Conservation (phyloP, 2,329 filamentous ascomycete genomes). For the Epichloe uncinata region DNA sequence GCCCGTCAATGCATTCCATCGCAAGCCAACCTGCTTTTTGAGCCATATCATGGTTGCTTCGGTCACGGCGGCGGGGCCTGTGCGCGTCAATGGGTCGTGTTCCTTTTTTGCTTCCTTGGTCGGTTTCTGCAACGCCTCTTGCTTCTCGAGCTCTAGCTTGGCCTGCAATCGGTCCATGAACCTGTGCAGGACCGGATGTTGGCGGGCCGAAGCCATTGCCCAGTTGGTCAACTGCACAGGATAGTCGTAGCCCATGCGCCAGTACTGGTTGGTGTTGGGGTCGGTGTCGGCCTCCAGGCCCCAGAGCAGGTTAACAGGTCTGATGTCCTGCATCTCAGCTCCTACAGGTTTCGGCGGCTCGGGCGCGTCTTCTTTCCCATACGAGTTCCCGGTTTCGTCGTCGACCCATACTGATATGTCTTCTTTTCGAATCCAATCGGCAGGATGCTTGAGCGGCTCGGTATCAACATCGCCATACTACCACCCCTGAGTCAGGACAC, state of each 20-base stretch:
- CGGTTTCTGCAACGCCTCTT: conserved; percentile 1
- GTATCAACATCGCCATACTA: conserved; percentile 14
- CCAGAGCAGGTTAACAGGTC: conserved; percentile 12
- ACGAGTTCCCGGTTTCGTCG: conserved; percentile 7
- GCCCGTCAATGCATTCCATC: conserved; percentile 13
- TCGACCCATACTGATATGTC: conserved; percentile 12
- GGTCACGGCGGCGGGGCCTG: conserved; percentile 14
- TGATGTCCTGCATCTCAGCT: background rate
- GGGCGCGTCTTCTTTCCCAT: conserved; percentile 4
- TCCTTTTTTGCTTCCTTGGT: background rate
- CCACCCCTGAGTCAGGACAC: background rate
- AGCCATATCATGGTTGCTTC: conserved; percentile 11
- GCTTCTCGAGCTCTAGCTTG: conserved; percentile 5
- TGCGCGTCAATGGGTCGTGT: conserved; percentile 11
- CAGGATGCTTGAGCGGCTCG: conserved; percentile 12
- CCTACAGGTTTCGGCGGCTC: background rate
- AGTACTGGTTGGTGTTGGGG: conserved; percentile 10
- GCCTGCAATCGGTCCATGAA: conserved; percentile 11
- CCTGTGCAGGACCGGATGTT: conserved; percentile 10
- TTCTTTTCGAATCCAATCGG: conserved; percentile 9
- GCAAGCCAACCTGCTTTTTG: conserved; percentile 8
- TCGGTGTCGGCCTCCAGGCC: conserved; percentile 14
- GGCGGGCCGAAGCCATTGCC: conserved; percentile 12
- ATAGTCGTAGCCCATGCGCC: conserved; percentile 15
- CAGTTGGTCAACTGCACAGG: conserved; percentile 14